phyloP scores from a whole-genome alignment of 2,329 filamentous ascomycete genomes.

The Trichoderma sp. region DNA sequence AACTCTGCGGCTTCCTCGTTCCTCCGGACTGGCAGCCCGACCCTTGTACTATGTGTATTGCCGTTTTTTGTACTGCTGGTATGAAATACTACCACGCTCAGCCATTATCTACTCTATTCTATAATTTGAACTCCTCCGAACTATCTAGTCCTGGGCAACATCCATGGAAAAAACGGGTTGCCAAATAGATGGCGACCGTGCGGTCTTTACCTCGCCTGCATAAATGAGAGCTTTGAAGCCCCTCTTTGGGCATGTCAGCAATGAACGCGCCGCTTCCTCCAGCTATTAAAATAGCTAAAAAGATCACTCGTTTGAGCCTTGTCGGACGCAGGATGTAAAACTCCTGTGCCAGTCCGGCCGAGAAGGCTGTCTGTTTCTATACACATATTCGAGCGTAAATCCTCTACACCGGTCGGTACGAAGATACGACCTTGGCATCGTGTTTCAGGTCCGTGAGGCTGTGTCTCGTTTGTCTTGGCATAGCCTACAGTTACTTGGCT shows the following conservation, averaged over 20 bases:
- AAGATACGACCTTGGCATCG: background rate
- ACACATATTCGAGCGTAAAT: background rate
- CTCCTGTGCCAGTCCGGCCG: background rate
- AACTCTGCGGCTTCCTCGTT: constrained; percentile 8
- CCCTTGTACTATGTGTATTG: constrained; percentile 19
- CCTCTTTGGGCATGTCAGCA: constrained; percentile 1
- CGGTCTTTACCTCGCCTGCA: background rate
- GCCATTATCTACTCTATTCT: background rate
- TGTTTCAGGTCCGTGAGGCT: background rate
- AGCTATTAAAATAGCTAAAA: background rate
- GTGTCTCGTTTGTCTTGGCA: background rate
- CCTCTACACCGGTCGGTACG: background rate
- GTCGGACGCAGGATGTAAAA: constrained; percentile 5
- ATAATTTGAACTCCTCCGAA: background rate
- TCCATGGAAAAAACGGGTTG: background rate
- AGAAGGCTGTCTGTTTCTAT: background rate
- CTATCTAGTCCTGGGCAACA: background rate
- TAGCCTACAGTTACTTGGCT: background rate
- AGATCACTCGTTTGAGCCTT: background rate
- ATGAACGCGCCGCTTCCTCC: background rate
- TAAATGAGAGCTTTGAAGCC: constrained; percentile 20
- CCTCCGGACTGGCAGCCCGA: background rate
- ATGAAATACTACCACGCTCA: constrained; percentile 12
- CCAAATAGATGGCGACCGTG: background rate
- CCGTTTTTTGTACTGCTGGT: constrained; percentile 22